These are phyloP conservation scores for Stagonosporopsis rhizophila DNA, from an alignment of 2,329 filamentous ascomycete genomes.

Conservation along the genomic window DNA sequence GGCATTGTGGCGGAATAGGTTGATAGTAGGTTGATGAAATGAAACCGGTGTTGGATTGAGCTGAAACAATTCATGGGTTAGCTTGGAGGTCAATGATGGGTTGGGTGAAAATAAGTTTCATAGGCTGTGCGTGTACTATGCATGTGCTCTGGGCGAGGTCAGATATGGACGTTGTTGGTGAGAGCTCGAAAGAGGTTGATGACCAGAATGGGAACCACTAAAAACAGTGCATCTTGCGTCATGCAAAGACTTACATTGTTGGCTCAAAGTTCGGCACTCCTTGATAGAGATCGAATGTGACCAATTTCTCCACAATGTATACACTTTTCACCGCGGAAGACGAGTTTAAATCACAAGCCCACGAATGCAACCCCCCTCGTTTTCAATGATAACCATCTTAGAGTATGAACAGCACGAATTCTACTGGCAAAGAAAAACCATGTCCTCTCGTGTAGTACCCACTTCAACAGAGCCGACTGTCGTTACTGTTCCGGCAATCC, in stretches of 20 bases:
- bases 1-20: neutral
- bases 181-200: neutral
- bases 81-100: too few relatives aligned
- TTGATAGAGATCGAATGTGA: neutral
- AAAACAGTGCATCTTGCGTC: neutral
- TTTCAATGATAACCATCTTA: neutral
- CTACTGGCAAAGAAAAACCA: neutral
- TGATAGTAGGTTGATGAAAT: neutral
- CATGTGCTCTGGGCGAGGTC: too few relatives aligned
- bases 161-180: neutral
- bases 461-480: neutral
- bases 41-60: too few relatives aligned
- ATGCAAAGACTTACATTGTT: neutral
- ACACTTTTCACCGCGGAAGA: neutral
- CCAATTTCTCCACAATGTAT: neutral
- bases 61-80: too few relatives aligned
- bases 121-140: neutral
- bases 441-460: neutral
- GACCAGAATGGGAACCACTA: too few relatives aligned
- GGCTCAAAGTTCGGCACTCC: neutral
- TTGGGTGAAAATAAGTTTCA: neutral
- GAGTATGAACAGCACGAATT: neutral
- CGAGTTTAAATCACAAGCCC: neutral
- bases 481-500: neutral
- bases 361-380: neutral